phyloP scores from a whole-genome alignment of 371 early-diverging fungal genomes.

The Syncephalastrum sp. region DNA sequence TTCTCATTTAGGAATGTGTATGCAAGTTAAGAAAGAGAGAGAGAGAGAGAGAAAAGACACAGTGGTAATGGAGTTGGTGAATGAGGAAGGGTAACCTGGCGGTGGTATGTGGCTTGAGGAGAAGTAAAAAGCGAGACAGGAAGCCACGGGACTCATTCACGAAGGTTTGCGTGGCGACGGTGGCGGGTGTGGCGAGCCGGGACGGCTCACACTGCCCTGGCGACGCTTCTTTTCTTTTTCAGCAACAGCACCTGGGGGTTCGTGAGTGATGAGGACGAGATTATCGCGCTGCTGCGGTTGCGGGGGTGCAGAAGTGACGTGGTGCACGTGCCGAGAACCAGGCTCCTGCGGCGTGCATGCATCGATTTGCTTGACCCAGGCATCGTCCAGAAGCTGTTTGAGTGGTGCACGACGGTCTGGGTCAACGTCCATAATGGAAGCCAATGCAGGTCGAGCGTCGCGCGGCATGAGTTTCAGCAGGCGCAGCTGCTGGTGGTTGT shows the following conservation, averaged over 20 bases:
- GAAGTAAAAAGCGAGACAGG: too few species aligned
- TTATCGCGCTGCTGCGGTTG: conserved; percentile 31
- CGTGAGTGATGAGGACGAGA: conserved; percentile 37
- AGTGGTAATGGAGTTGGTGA: too few species aligned
- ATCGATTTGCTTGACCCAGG: conserved; percentile 60
- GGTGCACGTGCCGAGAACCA: conserved; percentile 48
- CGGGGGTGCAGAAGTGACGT: conserved; percentile 24
- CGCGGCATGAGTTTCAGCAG: conserved; percentile 50
- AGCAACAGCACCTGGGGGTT: conserved; percentile 46
- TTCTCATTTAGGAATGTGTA: too few species aligned
- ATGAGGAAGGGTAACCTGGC: too few species aligned
- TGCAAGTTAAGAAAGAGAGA: too few species aligned
- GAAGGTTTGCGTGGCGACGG: too few species aligned
- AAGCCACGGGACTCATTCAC: too few species aligned
- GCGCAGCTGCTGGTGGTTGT: conserved; percentile 41
- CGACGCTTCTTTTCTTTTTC: conserved; percentile 36
- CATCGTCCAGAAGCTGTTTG: conserved; percentile 37
- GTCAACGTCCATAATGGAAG: conserved; percentile 31
- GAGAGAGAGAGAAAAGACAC: too few species aligned
- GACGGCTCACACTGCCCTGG: neutral
- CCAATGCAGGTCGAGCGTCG: conserved; percentile 43
- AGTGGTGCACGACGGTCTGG: conserved; percentile 35
- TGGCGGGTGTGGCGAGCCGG: too few species aligned
- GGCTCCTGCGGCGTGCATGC: conserved; percentile 46
- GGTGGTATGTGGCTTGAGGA: too few species aligned